These are phyloP conservation scores for Alternaria brassicicola DNA, from an alignment of 2,329 filamentous ascomycete species.

Conservation along the genomic window DNA sequence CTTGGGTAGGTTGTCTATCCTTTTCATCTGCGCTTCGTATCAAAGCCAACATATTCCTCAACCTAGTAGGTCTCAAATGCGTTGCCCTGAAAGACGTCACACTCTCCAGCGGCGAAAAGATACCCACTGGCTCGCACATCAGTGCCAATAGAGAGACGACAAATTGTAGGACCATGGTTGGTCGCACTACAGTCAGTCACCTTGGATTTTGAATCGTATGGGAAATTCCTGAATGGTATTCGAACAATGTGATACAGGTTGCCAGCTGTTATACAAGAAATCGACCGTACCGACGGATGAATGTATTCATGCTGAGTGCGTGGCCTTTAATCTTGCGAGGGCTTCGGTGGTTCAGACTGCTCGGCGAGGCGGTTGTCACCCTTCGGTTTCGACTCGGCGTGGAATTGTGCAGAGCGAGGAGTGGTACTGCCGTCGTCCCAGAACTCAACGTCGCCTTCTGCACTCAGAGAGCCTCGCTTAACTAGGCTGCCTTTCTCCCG, in stretches of 20 bases:
- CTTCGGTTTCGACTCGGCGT: constrained; percentile 35
- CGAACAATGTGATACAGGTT: constrained; percentile 10
- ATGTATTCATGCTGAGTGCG: background rate
- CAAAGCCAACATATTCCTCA: no score
- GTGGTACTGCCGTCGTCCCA: constrained; percentile 73
- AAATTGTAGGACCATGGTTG: background rate
- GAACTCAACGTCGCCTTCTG: constrained; percentile 88
- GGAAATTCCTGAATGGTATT: constrained; percentile 1
- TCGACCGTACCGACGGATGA: background rate
- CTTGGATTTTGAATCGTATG: background rate
- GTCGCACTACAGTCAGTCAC: background rate
- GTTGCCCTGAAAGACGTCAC: background rate
- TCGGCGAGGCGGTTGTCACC: constrained; percentile 31
- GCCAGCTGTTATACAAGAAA: background rate
- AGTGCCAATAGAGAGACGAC: no score
- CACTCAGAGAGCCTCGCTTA: constrained; percentile 72
- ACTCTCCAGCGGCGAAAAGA: background rate
- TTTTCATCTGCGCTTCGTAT: background rate
- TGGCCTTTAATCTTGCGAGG: constrained; percentile 15
- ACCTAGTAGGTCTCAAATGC: background rate
- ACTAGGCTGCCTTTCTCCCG: constrained; percentile 75
- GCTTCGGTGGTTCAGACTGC: constrained; percentile 19
- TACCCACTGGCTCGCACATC: background rate
- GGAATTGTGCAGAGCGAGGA: constrained; percentile 43
- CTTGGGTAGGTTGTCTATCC: background rate